Evolutionary conservation across 2,329 filamentous ascomycete species (phyloP).

Genomic region (Ascochyta clinopodiicola): DNA sequence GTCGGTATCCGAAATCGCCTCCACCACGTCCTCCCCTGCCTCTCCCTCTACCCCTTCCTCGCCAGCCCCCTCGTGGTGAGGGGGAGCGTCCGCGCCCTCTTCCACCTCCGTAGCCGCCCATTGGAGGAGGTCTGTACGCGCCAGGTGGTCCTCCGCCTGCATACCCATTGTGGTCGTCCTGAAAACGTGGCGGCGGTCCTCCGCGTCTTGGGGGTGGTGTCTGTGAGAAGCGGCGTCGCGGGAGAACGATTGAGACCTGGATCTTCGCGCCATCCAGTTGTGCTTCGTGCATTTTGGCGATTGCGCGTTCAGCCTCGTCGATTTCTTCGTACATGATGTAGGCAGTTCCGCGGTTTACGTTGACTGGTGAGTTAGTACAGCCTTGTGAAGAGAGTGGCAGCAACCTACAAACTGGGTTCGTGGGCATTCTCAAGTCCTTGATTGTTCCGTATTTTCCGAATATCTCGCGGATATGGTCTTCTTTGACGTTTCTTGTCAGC

Average conservation of each 20-base stretch:
- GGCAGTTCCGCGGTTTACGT: constrained; percentile 89
- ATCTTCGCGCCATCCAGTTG: constrained; percentile 84
- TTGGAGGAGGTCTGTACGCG: constrained; percentile 46
- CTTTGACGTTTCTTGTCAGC: constrained; percentile 92
- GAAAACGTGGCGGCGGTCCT: constrained; percentile 49
- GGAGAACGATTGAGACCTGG: constrained; percentile 87
- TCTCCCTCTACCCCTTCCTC: constrained; percentile 43
- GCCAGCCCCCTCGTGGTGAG: constrained; percentile 49
- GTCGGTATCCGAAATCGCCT: constrained; percentile 40
- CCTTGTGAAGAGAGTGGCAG: neutral
- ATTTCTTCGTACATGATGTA: constrained; percentile 86
- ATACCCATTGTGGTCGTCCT: constrained; percentile 30
- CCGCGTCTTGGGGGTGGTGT: constrained; percentile 75
- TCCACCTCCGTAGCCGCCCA: constrained; percentile 34
- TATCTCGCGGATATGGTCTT: constrained; percentile 86
- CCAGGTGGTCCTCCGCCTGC: constrained; percentile 44
- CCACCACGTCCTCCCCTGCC: constrained; percentile 42
- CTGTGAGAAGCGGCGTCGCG: constrained; percentile 80
- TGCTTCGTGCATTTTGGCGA: constrained; percentile 98
- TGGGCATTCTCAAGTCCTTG: constrained; percentile 84
- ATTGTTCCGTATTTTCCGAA: constrained; percentile 89
- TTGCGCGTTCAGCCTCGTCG: constrained; percentile 82
- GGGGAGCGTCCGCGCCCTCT: constrained; percentile 39
- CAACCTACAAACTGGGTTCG: constrained; percentile 82
- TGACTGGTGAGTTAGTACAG: constrained; percentile 61